Evolutionary conservation across 495 filamentous ascomycete species (phyloP).

Genomic region (Annulohypoxylon moriforme): DNA sequence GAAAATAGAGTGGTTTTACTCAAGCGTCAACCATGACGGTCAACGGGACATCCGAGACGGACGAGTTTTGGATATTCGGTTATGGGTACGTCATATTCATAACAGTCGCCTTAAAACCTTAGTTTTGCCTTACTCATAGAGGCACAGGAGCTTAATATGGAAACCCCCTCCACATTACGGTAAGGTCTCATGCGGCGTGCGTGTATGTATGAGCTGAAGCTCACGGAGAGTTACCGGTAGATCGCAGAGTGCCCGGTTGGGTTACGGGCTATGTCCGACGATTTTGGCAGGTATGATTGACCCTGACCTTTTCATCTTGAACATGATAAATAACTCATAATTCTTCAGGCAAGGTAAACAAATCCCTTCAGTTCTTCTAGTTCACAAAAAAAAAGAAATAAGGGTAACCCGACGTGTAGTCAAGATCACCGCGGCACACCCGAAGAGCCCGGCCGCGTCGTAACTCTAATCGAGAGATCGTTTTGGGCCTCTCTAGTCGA

Average conservation of each 20-base stretch:
- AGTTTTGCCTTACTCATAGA: conserved; percentile 38
- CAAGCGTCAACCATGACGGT: conserved; percentile 30
- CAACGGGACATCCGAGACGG: conserved; percentile 36
- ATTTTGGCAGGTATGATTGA: conserved; percentile 89
- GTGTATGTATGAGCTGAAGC: conserved; percentile 12
- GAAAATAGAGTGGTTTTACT: not conserved
- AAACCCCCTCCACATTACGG: conserved; percentile 97
- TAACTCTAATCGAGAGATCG: conserved; percentile 84
- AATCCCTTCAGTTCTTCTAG: not conserved
- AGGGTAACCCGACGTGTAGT: conserved; percentile 54
- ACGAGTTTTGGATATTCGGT: conserved; percentile 87
- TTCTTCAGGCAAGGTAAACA: conserved; percentile 66
- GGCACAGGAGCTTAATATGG: conserved; percentile 90
- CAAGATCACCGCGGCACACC: conserved; percentile 96
- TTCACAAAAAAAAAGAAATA: conserved; percentile 9
- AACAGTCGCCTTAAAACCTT: conserved; percentile 1
- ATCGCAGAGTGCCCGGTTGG: conserved; percentile 87
- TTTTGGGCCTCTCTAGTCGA: conserved; percentile 87
- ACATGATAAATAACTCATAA: conserved; percentile 38
- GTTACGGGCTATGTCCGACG: conserved; percentile 93
- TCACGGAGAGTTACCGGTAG: conserved; percentile 57
- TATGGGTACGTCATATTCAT: conserved; percentile 74
- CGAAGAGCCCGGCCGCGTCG: conserved; percentile 86
- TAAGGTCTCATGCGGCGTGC: conserved; percentile 56
- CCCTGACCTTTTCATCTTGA: conserved; percentile 7